Base-by-base conservation (phyloP, 768 basidiomycete species). In the Leucosporidium creatinivorum region DNA sequence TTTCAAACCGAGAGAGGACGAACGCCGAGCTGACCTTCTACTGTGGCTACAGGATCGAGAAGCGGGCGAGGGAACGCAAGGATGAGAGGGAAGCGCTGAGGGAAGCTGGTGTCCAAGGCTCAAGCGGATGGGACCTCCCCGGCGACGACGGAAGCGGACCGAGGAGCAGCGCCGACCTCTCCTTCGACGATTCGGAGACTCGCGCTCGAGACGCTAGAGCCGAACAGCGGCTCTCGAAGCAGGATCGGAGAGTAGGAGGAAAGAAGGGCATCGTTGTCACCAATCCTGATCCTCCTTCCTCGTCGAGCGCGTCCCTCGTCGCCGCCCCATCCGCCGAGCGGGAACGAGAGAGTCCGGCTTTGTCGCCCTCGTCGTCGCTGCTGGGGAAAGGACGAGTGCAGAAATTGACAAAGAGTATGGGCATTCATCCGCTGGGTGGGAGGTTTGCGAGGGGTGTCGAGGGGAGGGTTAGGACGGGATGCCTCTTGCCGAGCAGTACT, bases 391-490 rank as follows among this genome's bases (percentile, higher is more conserved):
- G 52, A 26, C 13, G 26, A 5, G 52, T 54, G 5, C n/a, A 25
- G 6, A 10, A 15, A 25, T 12, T 52, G 4, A 26, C 18, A 21
- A 30, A 25, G 52, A 12, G 25, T 6, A 26, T 54, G 15, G 52
- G 30, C 25, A n/a, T 58, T 18, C 33, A 36, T 31, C 57, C 57
- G 9, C 36, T 70, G 23, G 69, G 69, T 3, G 49, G 33, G n/a
- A 30, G 69, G 25, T 70, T 70, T 62, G 39, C 54, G 49, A 13
- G 17, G 48, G 10, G 65, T 58, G 19, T 7, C 63, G 18, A 48
- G 58, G 0, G 65, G 66, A 15, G n/a, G 57, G 50, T 65, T 65
- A 2, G 9, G 57, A 31, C 39, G 57, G 33, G 57, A n/a, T 39
- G 57, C 33, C 2, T 33, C n/a, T 15, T 23, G 33, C 19, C 57